Base-by-base conservation (phyloP, 2,329 filamentous ascomycete species). In the Penicillium nordicum region DNA sequence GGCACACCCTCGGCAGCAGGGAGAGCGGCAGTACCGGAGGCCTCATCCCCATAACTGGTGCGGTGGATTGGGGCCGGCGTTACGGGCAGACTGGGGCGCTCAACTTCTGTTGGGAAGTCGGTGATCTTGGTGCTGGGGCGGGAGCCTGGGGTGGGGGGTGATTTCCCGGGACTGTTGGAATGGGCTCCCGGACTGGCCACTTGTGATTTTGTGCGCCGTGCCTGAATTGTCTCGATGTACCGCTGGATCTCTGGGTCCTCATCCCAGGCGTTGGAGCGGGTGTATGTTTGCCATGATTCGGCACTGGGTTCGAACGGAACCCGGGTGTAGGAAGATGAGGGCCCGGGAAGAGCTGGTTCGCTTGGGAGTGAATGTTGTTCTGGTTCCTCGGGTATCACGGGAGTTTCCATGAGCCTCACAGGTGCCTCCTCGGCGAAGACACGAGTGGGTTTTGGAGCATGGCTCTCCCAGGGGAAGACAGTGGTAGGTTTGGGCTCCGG, bases 261-360 rank as follows among this genome's bases (percentile, higher is more conserved):
- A 67, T 99, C 94, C 94, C 94, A 99, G 16, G 91, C 92, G 73
- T 97, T 99, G 49, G 80, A 84, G 45, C 86, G 83, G n/a, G 84
- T 80, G 71, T 88, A 96, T 45, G 81, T 81, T 60, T 85, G 82
- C 89, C 90, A 96, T 21, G 86, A 82, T 66, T 87, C 81, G 47
- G 58, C 38, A 14, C 64, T 64, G 10, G 55, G 57, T 23, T 55
- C 58, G n/a, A 53, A 64, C n/a, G 46, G 58, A 7, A 52, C 36
- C 23, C 58, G 59, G 0, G 52, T 38, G 23, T 53, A 40, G 55
- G 47, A 29, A 43, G 50, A 44, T 37, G 47, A 29, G 50, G 47
- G 56, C 10, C 8, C 43, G 14, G 25, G 38, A 34, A 32, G 42
- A 18, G 38, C 8, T 36, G 37, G 49, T 32, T 40, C 42, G 12